phyloP scores from a whole-genome alignment of 768 basidiomycete species.

The Termitomyces sp. region DNA sequence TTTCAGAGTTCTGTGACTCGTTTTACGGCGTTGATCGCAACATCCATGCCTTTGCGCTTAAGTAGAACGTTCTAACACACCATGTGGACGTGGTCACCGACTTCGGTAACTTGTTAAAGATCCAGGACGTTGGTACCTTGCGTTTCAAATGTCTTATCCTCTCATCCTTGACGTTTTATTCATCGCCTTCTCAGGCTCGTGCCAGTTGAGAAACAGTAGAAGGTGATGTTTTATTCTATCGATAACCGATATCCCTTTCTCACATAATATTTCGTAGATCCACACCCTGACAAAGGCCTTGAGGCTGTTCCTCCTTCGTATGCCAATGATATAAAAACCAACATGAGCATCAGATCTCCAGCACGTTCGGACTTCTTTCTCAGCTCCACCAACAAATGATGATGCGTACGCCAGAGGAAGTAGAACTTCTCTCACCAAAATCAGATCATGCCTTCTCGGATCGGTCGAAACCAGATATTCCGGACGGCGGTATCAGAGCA shows the following conservation, averaged over 20 bases:
- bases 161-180: background rate
- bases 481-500: constrained; percentile 8
- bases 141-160: background rate
- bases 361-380: background rate
- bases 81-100: background rate
- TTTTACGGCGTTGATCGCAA: constrained; percentile 2
- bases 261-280: background rate
- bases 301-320: background rate
- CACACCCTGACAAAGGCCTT: background rate
- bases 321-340: background rate
- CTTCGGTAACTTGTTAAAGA: background rate
- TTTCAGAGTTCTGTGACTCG: background rate
- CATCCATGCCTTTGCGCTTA: background rate
- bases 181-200: background rate
- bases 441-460: background rate
- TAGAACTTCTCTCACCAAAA: background rate
- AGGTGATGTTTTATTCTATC: background rate
- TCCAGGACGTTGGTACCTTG: background rate
- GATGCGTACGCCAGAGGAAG: background rate
- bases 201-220: background rate
- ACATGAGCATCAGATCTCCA: background rate
- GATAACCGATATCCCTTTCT: background rate
- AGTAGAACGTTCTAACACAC: background rate
- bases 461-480: background rate
- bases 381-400: background rate